Evolutionary conservation across 306 rosid species (phyloP).

Genomic region (Erythrophleum fordii): DNA sequence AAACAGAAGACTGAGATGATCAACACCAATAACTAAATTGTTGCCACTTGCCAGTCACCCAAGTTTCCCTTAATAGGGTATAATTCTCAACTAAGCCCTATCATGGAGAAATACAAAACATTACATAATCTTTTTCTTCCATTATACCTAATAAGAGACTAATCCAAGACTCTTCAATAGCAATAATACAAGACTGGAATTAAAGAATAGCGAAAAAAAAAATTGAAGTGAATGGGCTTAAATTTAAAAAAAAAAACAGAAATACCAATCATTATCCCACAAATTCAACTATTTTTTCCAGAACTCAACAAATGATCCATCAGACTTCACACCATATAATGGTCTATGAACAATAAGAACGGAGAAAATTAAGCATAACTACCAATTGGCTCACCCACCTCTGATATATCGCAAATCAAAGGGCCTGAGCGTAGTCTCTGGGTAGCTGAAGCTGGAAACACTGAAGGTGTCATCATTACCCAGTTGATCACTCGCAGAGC

Average conservation of each 20-base stretch:
- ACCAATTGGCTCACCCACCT: conserved; percentile 50
- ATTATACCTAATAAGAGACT: not conserved
- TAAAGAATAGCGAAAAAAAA: not conserved
- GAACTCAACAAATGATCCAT: conserved; percentile 47
- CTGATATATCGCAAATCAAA: conserved; percentile 77
- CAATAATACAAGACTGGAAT: conserved; percentile 6
- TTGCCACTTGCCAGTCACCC: not conserved
- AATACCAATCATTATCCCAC: not conserved
- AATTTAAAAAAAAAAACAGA: not conserved
- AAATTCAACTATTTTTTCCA: conserved; percentile 20
- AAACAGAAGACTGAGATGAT: conserved; percentile 15
- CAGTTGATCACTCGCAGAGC: conserved; percentile 42
- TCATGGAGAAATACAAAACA: not conserved
- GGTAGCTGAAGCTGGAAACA: conserved; percentile 82
- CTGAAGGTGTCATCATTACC: conserved; percentile 53
- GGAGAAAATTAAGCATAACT: conserved; percentile 12
- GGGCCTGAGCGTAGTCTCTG: conserved; percentile 58
- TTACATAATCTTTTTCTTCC: conserved; percentile 7
- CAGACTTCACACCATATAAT: conserved; percentile 6
- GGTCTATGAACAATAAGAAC: conserved; percentile 15
- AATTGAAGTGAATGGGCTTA: not conserved
- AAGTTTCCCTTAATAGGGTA: not conserved
- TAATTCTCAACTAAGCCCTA: conserved; percentile 1
- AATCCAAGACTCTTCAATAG: conserved; percentile 3
- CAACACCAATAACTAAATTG: conserved; percentile 14